Conservation (phyloP, 2,329 filamentous ascomycete species). For the Pseudogymnoascus sp. region DNA sequence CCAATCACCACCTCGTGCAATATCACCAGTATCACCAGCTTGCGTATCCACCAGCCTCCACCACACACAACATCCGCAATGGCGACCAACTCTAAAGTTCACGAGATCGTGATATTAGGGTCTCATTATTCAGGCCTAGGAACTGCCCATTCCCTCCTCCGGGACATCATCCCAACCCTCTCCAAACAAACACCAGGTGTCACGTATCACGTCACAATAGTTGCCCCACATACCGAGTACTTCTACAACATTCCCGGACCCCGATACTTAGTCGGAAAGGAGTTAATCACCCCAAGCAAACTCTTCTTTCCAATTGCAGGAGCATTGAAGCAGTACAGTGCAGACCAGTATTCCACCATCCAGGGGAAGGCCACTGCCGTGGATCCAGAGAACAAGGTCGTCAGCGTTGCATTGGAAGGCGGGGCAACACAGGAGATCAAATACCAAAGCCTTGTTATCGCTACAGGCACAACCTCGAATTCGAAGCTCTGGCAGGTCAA, state of each 20-base stretch:
- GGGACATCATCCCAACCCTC: not conserved
- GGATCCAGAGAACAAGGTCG: constrained; percentile 34
- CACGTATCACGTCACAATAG: constrained; percentile 44
- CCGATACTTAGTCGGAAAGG: constrained; percentile 41
- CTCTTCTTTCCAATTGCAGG: constrained; percentile 41
- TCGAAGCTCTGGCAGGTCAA: constrained; percentile 41
- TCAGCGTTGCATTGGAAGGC: constrained; percentile 30
- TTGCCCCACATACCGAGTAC: constrained; percentile 44
- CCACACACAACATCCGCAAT: not conserved
- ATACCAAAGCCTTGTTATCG: constrained; percentile 46
- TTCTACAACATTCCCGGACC: constrained; percentile 47
- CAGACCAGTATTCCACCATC: constrained; percentile 41
- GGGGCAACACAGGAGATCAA: constrained; percentile 19
- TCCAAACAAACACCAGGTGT: constrained; percentile 9
- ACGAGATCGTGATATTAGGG: not conserved
- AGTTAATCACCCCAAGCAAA: constrained; percentile 38
- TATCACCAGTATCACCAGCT: not conserved
- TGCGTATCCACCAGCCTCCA: not conserved
- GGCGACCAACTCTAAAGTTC: not conserved
- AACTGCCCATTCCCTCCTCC: constrained; percentile 1
- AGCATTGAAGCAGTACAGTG: constrained; percentile 41
- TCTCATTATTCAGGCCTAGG: not conserved
- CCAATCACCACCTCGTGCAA: not conserved
- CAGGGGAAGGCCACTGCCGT: constrained; percentile 40
- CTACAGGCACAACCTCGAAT: constrained; percentile 39